phyloP scores from a whole-genome alignment of 768 basidiomycete species.

The Amanita thiersii region DNA sequence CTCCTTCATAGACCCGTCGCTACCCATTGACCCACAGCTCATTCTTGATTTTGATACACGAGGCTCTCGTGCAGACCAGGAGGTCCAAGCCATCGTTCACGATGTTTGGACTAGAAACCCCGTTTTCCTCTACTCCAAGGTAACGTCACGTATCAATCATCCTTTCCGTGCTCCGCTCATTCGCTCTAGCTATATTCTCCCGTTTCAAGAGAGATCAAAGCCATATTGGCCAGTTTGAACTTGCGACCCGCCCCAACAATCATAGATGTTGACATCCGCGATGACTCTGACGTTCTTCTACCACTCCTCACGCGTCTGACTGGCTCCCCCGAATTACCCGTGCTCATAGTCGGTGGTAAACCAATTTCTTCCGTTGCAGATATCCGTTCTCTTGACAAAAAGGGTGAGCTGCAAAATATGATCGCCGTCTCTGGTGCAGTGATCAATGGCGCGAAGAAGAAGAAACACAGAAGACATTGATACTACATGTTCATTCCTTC shows the following conservation, averaged over 20 bases:
- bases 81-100: conserved; percentile 48
- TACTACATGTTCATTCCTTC: conserved; percentile 5
- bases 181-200: conserved; percentile 49
- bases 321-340: conserved; percentile 41
- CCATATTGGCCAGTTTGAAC: conserved; percentile 44
- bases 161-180: conserved; percentile 2
- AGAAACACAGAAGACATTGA: conserved; percentile 35
- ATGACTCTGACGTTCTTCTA: conserved; percentile 55
- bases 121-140: conserved; percentile 71
- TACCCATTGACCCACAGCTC: conserved; percentile 70
- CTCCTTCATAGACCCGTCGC: conserved; percentile 47
- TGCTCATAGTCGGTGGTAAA: conserved; percentile 63
- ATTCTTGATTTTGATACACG: conserved; percentile 79
- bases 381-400: conserved; percentile 40
- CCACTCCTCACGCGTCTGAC: conserved; percentile 62
- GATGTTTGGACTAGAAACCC: conserved; percentile 72
- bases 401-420: conserved; percentile 42
- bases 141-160: conserved; percentile 12
- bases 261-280: conserved; percentile 67
- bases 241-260: conserved; percentile 57
- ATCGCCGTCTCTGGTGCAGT: conserved; percentile 51
- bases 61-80: conserved; percentile 48
- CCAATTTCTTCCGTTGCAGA: conserved; percentile 43
- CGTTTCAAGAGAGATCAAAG: conserved; percentile 57
- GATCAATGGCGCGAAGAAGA: conserved; percentile 44